Conservation (phyloP, 2,329 filamentous ascomycete genomes). For the Hymenoscyphus infarciens region DNA sequence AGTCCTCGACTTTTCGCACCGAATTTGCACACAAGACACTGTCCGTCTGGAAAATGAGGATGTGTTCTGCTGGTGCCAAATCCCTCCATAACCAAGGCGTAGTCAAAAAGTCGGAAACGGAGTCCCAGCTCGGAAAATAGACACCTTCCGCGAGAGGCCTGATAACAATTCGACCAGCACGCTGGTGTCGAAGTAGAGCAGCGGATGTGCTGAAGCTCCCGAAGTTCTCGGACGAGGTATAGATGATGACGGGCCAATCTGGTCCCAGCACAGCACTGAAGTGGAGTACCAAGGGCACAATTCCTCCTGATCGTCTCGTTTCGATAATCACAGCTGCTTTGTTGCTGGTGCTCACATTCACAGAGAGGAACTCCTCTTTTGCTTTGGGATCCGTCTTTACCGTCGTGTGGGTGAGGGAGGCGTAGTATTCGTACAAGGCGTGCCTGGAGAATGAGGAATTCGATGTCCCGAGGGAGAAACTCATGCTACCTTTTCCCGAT, state of each 20-base stretch:
- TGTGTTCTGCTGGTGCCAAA: conserved; percentile 47
- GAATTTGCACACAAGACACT: conserved; percentile 51
- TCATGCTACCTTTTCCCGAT: not conserved
- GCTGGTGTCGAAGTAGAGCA: conserved; percentile 38
- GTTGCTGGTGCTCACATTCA: conserved; percentile 27
- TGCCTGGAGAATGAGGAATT: conserved; percentile 9
- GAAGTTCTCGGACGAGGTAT: conserved; percentile 35
- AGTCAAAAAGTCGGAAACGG: conserved; percentile 37
- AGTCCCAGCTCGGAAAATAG: conserved; percentile 36
- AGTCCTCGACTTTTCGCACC: conserved; percentile 18
- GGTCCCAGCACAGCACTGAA: conserved; percentile 41
- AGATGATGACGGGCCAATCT: conserved; percentile 43
- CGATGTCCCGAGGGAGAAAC: not conserved
- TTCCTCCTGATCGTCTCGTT: conserved; percentile 33
- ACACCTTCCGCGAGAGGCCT: conserved; percentile 37
- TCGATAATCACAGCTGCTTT: conserved; percentile 40
- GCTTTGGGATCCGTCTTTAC: conserved; percentile 5
- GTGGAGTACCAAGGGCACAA: conserved; percentile 40
- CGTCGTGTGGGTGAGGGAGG: conserved; percentile 3
- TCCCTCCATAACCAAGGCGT: conserved; percentile 43
- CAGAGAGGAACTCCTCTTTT: conserved; percentile 12
- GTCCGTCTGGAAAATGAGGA: conserved; percentile 53
- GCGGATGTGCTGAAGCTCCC: conserved; percentile 35
- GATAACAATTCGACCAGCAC: conserved; percentile 36
- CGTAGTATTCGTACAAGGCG: conserved; percentile 10